Percentiles rank a stretch among this genome's conserved stretches.
Conservation (phyloP, 1,139 yeast genomes). For the Magnusiomyces suaveolens region DNA sequence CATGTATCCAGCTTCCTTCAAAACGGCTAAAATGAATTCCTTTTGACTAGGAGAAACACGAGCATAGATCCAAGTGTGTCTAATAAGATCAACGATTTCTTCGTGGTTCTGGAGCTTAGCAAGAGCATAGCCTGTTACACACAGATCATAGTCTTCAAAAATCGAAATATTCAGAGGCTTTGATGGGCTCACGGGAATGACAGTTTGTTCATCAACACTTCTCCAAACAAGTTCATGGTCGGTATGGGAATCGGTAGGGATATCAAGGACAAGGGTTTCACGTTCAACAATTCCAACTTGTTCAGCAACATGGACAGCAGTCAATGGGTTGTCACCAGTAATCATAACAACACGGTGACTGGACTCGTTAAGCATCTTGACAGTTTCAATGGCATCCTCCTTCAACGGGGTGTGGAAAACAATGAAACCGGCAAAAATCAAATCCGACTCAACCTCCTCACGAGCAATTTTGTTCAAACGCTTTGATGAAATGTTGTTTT, state of each 20-base stretch:
- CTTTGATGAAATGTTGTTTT: constrained; percentile 41
- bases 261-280: constrained; percentile 78
- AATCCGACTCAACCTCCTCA: constrained; percentile 62
- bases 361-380: constrained; percentile 86
- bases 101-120: constrained; percentile 43
- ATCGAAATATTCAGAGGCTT: constrained; percentile 49
- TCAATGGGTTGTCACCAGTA: constrained; percentile 96
- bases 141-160: constrained; percentile 67
- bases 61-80: constrained; percentile 94
- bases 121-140: constrained; percentile 90
- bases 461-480: constrained; percentile 54
- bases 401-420: constrained; percentile 97
- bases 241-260: constrained; percentile 46
- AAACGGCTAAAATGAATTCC: constrained; percentile 74
- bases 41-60: constrained; percentile 96
- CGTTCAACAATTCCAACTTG: constrained; percentile 81
- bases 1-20: constrained; percentile 81
- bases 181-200: constrained; percentile 57
- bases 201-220: constrained; percentile 64
- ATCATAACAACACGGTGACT: constrained; percentile 92
- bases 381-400: constrained; percentile 81
- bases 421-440: constrained; percentile 82
- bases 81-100: constrained; percentile 62
- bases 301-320: constrained; percentile 96
- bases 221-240: constrained; percentile 70